Evolutionary conservation across 495 filamentous ascomycete genomes (phyloP), one percentile per base, ranked within the genome.

Genomic region (Choiromyces venosus): DNA sequence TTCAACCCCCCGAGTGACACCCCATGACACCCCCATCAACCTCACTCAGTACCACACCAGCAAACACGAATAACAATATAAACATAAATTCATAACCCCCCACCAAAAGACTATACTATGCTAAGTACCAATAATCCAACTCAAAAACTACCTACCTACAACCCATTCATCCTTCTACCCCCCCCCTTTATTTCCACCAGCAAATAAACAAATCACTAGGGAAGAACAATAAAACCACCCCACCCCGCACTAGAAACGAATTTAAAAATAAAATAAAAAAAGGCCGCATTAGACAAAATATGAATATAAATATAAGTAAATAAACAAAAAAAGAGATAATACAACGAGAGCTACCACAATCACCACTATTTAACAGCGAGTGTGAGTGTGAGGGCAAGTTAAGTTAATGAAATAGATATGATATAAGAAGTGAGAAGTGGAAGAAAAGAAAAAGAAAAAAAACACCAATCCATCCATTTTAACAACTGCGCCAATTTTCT

Each of bases 391-490:
- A n/a, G n/a, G n/a, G n/a, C n/a, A n/a, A n/a, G n/a, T n/a, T n/a
- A n/a, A n/a, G n/a, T n/a, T 33, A n/a, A 4, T 12, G 52, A 29
- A 21, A 10, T 29, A 61, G 52, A 16, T 61, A 61, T 61, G 25
- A 61, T 14, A 61, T 33, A 25, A 61, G 12, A 33, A 6, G 52
- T 25, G 6, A 16, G 25, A 61, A 33, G 25, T n/a, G n/a, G 52
- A 61, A 61, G 52, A 9, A 25, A 9, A 33, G 10, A 12, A 9
- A 25, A 9, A 33, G 10, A 12, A 7, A 19, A 46, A 25, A 61
- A 61, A 61, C 52, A 61, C 25, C 25, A 61, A 61, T 29, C 52
- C 52, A 61, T 61, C 52, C 52, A 33, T 61, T 61, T 61, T 61
- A 61, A 29, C 25, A 61, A 29, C 25, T 61, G 52, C 25, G 52